Evolutionary conservation across 805 yeast genomes (phyloP).

Genomic region (Hanseniaspora singularis): DNA sequence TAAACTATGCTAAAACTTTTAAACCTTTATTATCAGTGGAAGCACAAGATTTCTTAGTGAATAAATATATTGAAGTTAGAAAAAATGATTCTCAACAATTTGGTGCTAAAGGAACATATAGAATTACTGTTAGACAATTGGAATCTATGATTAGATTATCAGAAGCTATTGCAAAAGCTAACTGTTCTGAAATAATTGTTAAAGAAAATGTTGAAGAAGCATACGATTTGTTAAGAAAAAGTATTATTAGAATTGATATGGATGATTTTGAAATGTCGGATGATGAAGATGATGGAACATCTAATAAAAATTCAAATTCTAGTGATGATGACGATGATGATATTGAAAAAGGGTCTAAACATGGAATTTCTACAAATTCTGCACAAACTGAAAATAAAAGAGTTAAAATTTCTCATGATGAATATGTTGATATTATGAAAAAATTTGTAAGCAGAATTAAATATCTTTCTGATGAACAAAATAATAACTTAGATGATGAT

Average conservation of each 20-base stretch:
- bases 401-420: constrained; percentile 65
- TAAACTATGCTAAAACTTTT: constrained; percentile 84
- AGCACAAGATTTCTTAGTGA: constrained; percentile 65
- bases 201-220: constrained; percentile 88
- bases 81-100: constrained; percentile 83
- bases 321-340: constrained; percentile 20
- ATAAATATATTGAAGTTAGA: constrained; percentile 73
- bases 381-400: constrained; percentile 23
- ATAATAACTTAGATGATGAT: constrained; percentile 39
- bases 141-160: constrained; percentile 87
- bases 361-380: background rate
- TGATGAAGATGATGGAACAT: constrained; percentile 30
- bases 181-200: constrained; percentile 78
- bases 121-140: constrained; percentile 93
- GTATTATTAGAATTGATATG: constrained; percentile 85
- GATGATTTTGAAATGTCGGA: constrained; percentile 83
- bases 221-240: constrained; percentile 73
- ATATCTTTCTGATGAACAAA: constrained; percentile 40
- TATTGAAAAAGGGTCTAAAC: constrained; percentile 14
- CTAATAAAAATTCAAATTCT: constrained; percentile 37
- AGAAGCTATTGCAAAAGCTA: constrained; percentile 95
- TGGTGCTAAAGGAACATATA: constrained; percentile 63
- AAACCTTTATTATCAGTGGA: constrained; percentile 76
- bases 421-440: constrained; percentile 75
- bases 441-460: constrained; percentile 54